Base-by-base conservation (phyloP, 106 monocot species). In the Apostasia ramifera region DNA sequence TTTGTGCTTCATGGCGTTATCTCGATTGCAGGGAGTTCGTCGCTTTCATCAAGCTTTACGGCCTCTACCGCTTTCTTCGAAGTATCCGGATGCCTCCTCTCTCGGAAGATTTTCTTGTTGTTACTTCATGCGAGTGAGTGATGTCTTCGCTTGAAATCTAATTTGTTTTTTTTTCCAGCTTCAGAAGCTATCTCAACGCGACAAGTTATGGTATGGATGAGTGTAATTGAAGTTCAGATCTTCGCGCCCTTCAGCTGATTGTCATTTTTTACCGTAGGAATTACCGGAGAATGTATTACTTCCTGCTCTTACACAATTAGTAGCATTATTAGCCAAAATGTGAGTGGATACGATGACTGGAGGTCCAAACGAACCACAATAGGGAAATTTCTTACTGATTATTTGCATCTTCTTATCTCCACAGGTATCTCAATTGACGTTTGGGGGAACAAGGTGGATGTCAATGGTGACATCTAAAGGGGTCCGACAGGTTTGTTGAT, bases 361-460 rank as follows among this genome's bases (percentile, higher is more conserved):
- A 48, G 49, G 5, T 59, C 72, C 13, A 4, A 40, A 14, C 40
- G 13, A 13, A 61, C 38, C n/a, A 39, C 40, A 67, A 37, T 12
- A 41, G 57, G 4, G n/a, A 37, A 47, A 12, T 51, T 57, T 55
- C 44, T 47, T 47, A 47, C 26, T 37, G 11, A 54, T 6, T 71
- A 14, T 49, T 7, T 7, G 12, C 43, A 1, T 52, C 54, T 40
- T 53, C 54, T 42, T 39, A 40, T 52, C 37, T 15, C 54, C 2
- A 40, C 38, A 80, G 80, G 70, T 75, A 12, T 44, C 69, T 15
- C 59, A 80, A 47, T 56, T 80, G 15, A 42, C 57, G 14, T 44
- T 59, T 2, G 59, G 65, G 52, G 54, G 65, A 44, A 54, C 51
- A 4, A 74, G 74, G 37, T 71, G 70, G 43, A 75, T 80, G 75